A percentile compares a stretch with the other conserved stretches of the same genome.
These are phyloP conservation scores for Acanthamoeba sp. DNA, from an alignment of 208 protist genomes.

Conservation along the genomic window DNA sequence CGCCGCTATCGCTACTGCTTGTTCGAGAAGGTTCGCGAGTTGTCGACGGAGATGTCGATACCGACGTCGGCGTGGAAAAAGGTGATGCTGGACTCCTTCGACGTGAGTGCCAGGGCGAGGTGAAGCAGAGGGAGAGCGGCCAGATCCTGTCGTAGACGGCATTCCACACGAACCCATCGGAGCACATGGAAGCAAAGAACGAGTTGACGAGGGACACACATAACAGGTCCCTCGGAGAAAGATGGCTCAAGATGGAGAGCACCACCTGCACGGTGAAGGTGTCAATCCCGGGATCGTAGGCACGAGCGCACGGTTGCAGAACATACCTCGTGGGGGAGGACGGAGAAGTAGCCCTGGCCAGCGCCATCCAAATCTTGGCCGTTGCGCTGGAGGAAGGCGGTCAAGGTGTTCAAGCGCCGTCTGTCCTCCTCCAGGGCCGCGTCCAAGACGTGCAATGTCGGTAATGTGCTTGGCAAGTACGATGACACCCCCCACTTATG, in stretches of 20 bases:
- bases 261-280: no score
- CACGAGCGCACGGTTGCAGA: background rate
- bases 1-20: no score
- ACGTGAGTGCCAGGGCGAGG: background rate
- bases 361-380: background rate
- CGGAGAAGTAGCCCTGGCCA: constrained; percentile 22
- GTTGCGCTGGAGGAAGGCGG: constrained; percentile 22
- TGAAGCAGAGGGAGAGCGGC: constrained; percentile 37
- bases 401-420: background rate
- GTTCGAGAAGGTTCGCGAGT: background rate
- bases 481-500: background rate
- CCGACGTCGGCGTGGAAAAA: background rate
- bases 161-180: background rate
- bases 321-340: background rate
- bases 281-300: no score
- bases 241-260: background rate
- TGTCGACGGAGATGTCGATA: background rate
- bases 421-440: background rate
- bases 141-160: background rate
- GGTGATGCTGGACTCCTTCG: background rate
- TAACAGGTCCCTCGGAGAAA: background rate
- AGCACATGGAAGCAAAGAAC: background rate
- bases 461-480: background rate
- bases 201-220: background rate
- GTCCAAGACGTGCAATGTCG: background rate